Evolutionary conservation across 2,329 filamentous ascomycete genomes (phyloP), one percentile per base, ranked within the genome.

Genomic region (Fusarium buharicum): DNA sequence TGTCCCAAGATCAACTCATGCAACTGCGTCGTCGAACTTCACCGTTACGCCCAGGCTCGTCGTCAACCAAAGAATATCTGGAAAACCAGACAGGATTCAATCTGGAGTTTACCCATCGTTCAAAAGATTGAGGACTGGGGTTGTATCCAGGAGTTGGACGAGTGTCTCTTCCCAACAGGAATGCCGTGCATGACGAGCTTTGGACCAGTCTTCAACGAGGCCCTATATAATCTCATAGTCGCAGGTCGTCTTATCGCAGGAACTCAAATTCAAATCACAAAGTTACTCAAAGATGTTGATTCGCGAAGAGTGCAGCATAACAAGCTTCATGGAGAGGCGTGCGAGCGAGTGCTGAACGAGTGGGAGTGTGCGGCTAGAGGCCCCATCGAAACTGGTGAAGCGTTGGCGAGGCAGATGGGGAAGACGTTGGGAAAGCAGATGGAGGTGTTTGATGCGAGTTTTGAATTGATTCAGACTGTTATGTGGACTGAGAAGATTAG

Each of bases 21-120:
- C 44, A 10, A 22, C 14, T 14, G 50, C 4, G 34, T 50, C 3
- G 27, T 41, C 18, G 39, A 54, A 0, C 18, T 72, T 12, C 64
- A 72, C 36, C 44, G 41, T 6, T 72, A 72, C 43, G 2, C 40
- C n/a, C 65, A 70, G 38, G 34, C 52, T 9, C 45, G 34, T 14
- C 40, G 38, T 17, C 36, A 12, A 14, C 6, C 34, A 13, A 51
- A 22, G 11, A 48, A 41, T 13, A 46, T 52, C 31, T 64, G 60
- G 60, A 40, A 18, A 7, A 17, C 43, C 5, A 28, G 18, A 7
- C 8, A 16, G 16, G 13, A 28, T 18, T 50, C 36, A 4, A 9
- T 52, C 6, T 51, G 38, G 38, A 44, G 18, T 18, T 24, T 50
- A 4, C 59, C 48, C 14, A n/a, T n/a, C 11, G 6, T 11, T n/a